Base-by-base conservation (phyloP, 257 asterid species). In the Prunella vulgaris region DNA sequence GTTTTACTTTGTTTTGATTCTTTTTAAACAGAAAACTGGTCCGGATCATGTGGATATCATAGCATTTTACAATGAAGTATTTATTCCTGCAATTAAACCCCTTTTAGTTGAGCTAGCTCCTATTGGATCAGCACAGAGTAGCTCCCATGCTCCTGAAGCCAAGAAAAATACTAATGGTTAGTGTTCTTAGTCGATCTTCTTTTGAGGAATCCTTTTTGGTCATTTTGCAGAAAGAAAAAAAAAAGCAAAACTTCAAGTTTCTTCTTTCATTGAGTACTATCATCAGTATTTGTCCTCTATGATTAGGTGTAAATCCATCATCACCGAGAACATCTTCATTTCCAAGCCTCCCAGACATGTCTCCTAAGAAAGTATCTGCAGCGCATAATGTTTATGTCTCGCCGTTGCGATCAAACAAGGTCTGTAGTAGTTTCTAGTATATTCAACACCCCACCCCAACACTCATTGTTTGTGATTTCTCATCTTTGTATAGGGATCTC, bases 281-380 rank as follows among this genome's bases (percentile, higher is more conserved):
- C 62, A 30, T 65, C 37, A 24, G 46, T 53, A 17, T 42, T 20
- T 2, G 46, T 65, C 49, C 32, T 75, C 69, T 32, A 48, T 58
- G 49, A 75, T 56, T 76, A 89, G 99, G 96, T 72, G 84, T 74
- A 75, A 76, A 77, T 61, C 96, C 95, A 54, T 76, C 92, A 60
- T 91, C 99, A 71, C 99, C 98, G 9, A 91, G 69, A 79, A 35
- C 96, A 48, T 87, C 97, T 57, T 68, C 88, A 7, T 94, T 94
- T 83, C 98, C 99, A 69, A 87, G 79, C 80, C 92, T 94, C 30
- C 99, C 99, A 12, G 99, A 94, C 84, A 91, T 94, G 99, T 94
- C 99, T 10, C 99, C 98, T 0, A 91, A 90, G 91, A 94, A 94
- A 88, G 98, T 94, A 72, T 91, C 99, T 49, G 85, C 95, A 1